Conservation (phyloP, 2,329 filamentous ascomycete species). For the Trichoderma sp. region DNA sequence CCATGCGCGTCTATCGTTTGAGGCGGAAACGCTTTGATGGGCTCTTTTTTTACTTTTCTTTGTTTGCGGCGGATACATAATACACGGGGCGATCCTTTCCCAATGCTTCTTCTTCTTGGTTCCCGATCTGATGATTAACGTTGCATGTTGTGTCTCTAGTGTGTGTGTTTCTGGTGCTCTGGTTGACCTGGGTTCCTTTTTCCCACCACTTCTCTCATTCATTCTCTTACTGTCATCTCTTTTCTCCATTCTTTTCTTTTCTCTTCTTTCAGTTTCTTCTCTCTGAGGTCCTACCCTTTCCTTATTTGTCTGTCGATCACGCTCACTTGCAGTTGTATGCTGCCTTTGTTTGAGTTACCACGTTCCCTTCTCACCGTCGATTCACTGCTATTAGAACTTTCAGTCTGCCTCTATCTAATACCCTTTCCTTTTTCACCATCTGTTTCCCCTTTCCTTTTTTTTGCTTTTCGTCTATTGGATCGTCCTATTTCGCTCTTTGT, state of each 20-base stretch:
- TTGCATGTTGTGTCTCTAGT: conserved; percentile 21
- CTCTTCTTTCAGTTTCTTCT: conserved; percentile 20
- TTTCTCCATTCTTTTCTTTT: conserved; percentile 21
- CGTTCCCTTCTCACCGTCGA: not conserved
- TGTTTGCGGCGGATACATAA: conserved; percentile 9
- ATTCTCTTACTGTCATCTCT: conserved; percentile 10
- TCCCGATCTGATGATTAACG: conserved; percentile 15
- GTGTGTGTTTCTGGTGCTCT: conserved; percentile 20
- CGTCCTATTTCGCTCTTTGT: not conserved
- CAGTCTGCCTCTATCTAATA: not conserved
- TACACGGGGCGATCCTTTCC: conserved; percentile 22
- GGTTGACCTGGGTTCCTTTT: conserved; percentile 6
- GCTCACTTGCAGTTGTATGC: conserved; percentile 20
- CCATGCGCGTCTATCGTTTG: not conserved
- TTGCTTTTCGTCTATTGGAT: not conserved
- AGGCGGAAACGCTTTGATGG: not conserved
- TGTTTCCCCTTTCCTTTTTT: not conserved
- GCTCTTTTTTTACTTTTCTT: not conserved
- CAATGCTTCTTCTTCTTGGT: conserved; percentile 15
- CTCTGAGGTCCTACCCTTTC: not conserved
- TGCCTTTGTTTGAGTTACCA: not conserved
- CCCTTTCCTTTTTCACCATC: not conserved
- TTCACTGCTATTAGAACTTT: not conserved
- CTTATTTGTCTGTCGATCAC: conserved; percentile 19
- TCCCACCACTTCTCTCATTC: conserved; percentile 17